Base-by-base conservation (phyloP, 164 flowering plant genomes). In the Vitis amurensis region DNA sequence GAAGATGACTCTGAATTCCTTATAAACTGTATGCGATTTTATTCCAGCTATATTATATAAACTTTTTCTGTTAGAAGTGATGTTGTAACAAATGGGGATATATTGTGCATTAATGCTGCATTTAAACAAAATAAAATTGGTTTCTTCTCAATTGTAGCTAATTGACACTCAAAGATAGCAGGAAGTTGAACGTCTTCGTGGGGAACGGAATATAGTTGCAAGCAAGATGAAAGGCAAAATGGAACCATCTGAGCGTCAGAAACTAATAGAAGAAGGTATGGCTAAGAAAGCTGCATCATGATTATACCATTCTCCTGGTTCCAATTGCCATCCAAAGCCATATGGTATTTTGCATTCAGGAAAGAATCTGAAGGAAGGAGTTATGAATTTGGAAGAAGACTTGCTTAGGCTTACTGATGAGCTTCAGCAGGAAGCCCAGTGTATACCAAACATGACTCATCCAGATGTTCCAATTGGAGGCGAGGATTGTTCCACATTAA, bases 171-270 rank as follows among this genome's bases (percentile, higher is more conserved):
- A 79, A 89, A 91, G 92, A 87, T 84, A 81, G 83, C 97, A 94
- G 99, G 98, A 94, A 89, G 99, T 91, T 72, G 97, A 94, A 77
- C 80, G 84, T 77, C 80, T 91, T 71, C 97, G 97, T 16, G 93
- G 84, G 59, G 96, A 92, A 74, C 89, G 98, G 77, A 94, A 94
- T 86, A 78, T 53, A 10, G 94, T 94, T 61, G 99, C 98, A 49
- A 90, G 86, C 70, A 94, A 87, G 86, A 94, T 94, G 99, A 94
- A 92, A 77, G 97, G 88, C 53, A 92, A 92, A 77, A 64, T 92
- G 47, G 97, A 92, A 73, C 82, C 84, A 55, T 77, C 87, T 8
- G 97, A 88, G 77, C 89, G 97, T 49, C 91, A 88, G 66, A 87
- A 76, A 70, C 85, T 94, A 10, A 84, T 89, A 59, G 96, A 92